A percentile compares a stretch with the other conserved stretches of the same genome.
These are phyloP conservation scores for Marasmius sp. DNA, from an alignment of 1,284 basidiomycete genomes.

Conservation along the genomic window DNA sequence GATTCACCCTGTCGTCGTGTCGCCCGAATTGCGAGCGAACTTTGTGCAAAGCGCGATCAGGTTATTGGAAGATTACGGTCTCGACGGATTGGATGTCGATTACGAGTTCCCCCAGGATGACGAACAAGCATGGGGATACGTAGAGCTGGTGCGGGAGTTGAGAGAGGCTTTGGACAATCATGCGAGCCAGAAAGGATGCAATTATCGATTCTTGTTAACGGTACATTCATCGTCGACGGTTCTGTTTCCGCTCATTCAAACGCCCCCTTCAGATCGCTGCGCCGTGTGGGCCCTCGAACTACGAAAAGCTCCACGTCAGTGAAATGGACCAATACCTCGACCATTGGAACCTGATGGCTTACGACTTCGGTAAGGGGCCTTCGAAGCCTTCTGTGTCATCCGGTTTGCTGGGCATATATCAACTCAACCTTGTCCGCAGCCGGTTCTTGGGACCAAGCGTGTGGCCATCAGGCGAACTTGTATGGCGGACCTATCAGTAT, in stretches of 20 bases:
- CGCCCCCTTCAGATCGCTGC: slow-evolving; percentile 71
- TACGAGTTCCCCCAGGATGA: slow-evolving; percentile 82
- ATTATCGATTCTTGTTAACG: slow-evolving; percentile 73
- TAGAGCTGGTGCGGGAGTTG: slow-evolving; percentile 69
- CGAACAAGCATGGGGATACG: slow-evolving; percentile 74
- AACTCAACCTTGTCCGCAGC: slow-evolving; percentile 37
- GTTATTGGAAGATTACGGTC: slow-evolving; percentile 78
- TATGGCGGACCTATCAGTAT: slow-evolving; percentile 68
- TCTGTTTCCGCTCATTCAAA: neutral
- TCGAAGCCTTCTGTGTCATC: neutral
- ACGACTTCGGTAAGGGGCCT: slow-evolving; percentile 64
- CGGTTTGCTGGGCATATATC: slow-evolving; percentile 8
- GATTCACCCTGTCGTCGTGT: slow-evolving; percentile 75
- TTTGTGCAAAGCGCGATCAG: slow-evolving; percentile 84
- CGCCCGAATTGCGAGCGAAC: slow-evolving; percentile 59
- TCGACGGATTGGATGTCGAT: slow-evolving; percentile 79
- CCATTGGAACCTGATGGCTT: slow-evolving; percentile 98
- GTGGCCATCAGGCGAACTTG: slow-evolving; percentile 90
- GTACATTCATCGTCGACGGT: slow-evolving; percentile 40
- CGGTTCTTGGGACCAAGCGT: slow-evolving; percentile 76
- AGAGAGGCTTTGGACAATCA: slow-evolving; percentile 69
- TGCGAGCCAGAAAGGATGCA: slow-evolving; percentile 52
- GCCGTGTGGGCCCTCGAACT: slow-evolving; percentile 89
- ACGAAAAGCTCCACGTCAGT: slow-evolving; percentile 70
- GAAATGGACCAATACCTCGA: slow-evolving; percentile 90